Evolutionary conservation across 768 basidiomycete species (phyloP).

Genomic region (Lactifluus pinguis): DNA sequence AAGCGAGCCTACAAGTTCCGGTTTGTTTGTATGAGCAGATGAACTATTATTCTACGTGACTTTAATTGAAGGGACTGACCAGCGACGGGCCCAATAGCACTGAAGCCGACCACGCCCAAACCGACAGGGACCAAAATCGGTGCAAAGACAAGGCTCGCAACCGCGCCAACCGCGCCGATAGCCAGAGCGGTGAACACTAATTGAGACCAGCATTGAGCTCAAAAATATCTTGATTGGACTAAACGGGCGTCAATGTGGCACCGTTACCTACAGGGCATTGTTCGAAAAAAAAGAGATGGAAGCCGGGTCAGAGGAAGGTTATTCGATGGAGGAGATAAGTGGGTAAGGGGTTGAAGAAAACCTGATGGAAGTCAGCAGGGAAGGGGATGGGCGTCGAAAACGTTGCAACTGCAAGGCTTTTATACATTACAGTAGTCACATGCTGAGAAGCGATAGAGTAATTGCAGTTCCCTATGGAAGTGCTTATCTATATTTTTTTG

Average conservation of each 20-base stretch:
- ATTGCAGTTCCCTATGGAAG: too few species aligned
- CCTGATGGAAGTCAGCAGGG: not conserved
- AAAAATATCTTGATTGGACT: not conserved
- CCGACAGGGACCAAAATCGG: not conserved
- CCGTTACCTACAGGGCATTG: not conserved
- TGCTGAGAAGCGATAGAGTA: too few species aligned
- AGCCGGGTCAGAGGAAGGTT: not conserved
- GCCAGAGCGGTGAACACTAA: not conserved
- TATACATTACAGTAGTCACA: not conserved
- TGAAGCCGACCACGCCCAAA: not conserved
- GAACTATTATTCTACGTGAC: not conserved
- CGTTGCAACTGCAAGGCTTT: not conserved
- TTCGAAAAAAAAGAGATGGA: not conserved
- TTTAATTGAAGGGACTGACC: not conserved
- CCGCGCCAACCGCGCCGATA: not conserved
- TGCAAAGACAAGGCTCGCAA: not conserved
- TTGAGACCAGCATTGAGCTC: not conserved
- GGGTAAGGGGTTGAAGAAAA: not conserved
- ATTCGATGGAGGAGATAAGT: not conserved
- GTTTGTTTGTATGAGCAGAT: too few species aligned
- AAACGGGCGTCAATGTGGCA: not conserved
- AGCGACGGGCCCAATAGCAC: slow-evolving; percentile 1
- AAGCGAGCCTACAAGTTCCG: too few species aligned
- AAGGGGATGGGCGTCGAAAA: not conserved
- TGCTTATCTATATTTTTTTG: too few species aligned